Evolutionary conservation across 169 alveolate species (phyloP), one percentile per base, ranked within the genome.

Genomic region (Sarcocystis neurona): DNA sequence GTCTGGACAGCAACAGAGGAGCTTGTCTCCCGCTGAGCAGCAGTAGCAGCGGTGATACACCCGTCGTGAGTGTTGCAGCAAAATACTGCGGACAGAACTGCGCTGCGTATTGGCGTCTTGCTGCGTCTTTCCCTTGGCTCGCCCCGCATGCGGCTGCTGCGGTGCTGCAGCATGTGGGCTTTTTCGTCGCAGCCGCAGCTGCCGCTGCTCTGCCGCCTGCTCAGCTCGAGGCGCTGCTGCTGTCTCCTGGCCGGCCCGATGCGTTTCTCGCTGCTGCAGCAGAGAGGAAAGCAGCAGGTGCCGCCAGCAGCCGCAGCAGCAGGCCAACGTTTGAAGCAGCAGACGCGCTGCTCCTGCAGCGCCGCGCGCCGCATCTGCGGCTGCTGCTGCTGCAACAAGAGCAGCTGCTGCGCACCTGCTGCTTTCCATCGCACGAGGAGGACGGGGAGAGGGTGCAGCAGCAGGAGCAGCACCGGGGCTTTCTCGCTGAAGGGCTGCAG

Each of bases 101-200:
- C 23, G 30, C 18, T 53, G 60, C 8, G 58, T 82, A 30, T n/a
- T 82, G 74, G 63, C 66, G 48, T 30, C 80, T 82, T 20, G 79
- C 89, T 43, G 77, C n/a, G 37, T 27, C 79, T 8, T 23, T 74
- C 2, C 89, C 89, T 20, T 37, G 12, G 32, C 50, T 39, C 41
- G 74, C 89, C 30, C 56, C 74, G 10, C 60, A 78, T 30, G 37
- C 89, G 44, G 68, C 43, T 20, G 10, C 68, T 20, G 60, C 89
- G 44, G 68, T 60, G 58, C n/a, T 82, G 48, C 39, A 74, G 58
- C 63, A 56, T 12, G 46, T 60, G 43, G 66, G 80, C 37, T 56
- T 82, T 41, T 82, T 60, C 79, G 46, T 58, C 39, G 79, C 79
- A n/a, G 80, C 74, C n/a, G 89, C 47, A 43, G 89, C 89, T 18